These are phyloP conservation scores for Penicillium verhagenii DNA, from an alignment of 495 filamentous ascomycete species.

Conservation along the genomic window DNA sequence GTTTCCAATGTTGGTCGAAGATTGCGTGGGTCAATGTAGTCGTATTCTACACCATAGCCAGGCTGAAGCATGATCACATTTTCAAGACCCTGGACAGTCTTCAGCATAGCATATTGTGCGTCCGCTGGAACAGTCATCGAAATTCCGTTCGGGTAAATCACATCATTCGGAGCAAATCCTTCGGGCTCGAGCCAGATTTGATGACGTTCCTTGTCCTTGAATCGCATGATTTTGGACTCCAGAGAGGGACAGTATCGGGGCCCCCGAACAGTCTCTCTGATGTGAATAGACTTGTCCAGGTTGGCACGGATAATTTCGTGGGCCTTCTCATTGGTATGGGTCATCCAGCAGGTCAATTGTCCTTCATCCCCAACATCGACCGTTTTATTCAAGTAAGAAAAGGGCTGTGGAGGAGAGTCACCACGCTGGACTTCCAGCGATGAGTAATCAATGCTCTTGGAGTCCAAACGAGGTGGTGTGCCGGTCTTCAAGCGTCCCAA, in stretches of 20 bases:
- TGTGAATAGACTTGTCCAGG: conserved; percentile 90
- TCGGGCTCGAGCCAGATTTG: conserved; percentile 97
- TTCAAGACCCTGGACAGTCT: conserved; percentile 82
- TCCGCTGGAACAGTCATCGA: conserved; percentile 93
- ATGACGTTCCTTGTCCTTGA: conserved; percentile 72
- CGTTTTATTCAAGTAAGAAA: conserved; percentile 80
- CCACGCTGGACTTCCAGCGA: conserved; percentile 70
- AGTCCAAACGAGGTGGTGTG: conserved; percentile 85
- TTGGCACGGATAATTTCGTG: conserved; percentile 86
- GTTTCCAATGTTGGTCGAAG: conserved; percentile 87
- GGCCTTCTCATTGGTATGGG: conserved; percentile 76
- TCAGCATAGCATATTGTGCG: conserved; percentile 79
- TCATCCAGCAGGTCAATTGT: conserved; percentile 80
- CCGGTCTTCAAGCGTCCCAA: conserved; percentile 93
- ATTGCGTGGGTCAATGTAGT: conserved; percentile 93
- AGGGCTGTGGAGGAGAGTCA: conserved; percentile 83
- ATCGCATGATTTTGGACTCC: conserved; percentile 91
- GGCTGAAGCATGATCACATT: conserved; percentile 92
- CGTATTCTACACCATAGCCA: conserved; percentile 97
- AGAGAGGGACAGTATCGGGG: conserved; percentile 94
- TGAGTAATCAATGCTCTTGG: conserved; percentile 76
- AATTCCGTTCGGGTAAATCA: conserved; percentile 95
- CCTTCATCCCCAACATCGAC: conserved; percentile 67
- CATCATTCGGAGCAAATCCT: conserved; percentile 79
- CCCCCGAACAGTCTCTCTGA: conserved; percentile 91